These are phyloP conservation scores for Saccharomyces paradoxus DNA, from an alignment of 805 yeast genomes.

Conservation along the genomic window DNA sequence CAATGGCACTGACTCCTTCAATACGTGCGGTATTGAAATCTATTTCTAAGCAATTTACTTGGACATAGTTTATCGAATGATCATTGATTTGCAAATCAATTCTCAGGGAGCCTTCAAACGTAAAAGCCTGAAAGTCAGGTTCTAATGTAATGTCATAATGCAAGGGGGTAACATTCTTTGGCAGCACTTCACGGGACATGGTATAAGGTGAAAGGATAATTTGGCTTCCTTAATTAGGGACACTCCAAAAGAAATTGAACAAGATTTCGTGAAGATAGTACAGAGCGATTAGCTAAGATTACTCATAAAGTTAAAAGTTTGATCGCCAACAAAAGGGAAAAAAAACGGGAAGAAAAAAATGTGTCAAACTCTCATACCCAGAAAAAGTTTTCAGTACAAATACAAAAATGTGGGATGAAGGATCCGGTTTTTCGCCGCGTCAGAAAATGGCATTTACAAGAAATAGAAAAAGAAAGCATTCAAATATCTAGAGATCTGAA, in stretches of 20 bases:
- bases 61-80: constrained; percentile 34
- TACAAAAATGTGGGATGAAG: too few species aligned
- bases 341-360: not conserved
- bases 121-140: constrained; percentile 52
- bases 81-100: constrained; percentile 50
- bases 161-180: constrained; percentile 56
- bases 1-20: constrained; percentile 32
- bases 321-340: not conserved
- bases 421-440: not conserved
- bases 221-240: constrained; percentile 4
- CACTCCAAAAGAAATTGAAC: not conserved
- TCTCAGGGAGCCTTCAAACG: constrained; percentile 45
- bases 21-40: constrained; percentile 46
- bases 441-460: not conserved
- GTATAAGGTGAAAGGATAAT: not conserved
- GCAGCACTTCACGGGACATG: constrained; percentile 39
- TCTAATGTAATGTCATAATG: constrained; percentile 63
- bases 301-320: not conserved
- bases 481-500: too few species aligned
- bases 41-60: constrained; percentile 58
- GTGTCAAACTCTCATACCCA: not conserved
- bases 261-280: not conserved
- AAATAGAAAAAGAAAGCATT: too few species aligned
- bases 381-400: not conserved
- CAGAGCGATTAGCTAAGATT: not conserved